These are phyloP conservation scores for Wickerhamiella lipophila DNA, from an alignment of 805 yeast genomes.

Conservation along the genomic window DNA sequence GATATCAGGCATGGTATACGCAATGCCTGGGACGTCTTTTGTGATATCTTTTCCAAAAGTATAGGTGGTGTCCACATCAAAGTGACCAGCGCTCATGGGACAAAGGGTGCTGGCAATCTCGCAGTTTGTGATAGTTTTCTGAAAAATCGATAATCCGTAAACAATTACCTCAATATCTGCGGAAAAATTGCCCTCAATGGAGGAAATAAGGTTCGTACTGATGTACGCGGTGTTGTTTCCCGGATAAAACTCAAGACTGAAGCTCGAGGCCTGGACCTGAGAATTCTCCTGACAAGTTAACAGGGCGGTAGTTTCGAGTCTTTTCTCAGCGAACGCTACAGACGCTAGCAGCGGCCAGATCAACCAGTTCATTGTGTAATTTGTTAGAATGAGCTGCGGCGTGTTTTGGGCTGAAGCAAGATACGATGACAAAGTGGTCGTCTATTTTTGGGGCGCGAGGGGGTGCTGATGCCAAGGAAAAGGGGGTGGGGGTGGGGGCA, in stretches of 20 bases:
- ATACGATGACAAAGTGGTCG: background rate
- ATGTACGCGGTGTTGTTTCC: slow-evolving; percentile 47
- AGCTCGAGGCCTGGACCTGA: slow-evolving; percentile 68
- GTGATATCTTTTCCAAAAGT: slow-evolving; percentile 31
- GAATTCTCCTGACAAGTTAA: slow-evolving; percentile 89
- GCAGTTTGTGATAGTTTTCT: slow-evolving; percentile 52
- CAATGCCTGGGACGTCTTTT: slow-evolving; percentile 60
- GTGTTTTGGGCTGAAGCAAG: slow-evolving; percentile 3
- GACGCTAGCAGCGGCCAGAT: slow-evolving; percentile 8
- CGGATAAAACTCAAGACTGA: slow-evolving; percentile 65
- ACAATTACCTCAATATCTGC: slow-evolving; percentile 58
- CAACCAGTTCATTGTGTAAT: background rate
- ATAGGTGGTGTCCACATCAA: slow-evolving; percentile 49
- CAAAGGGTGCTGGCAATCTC: slow-evolving; percentile 47
- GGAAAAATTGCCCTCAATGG: slow-evolving; percentile 56
- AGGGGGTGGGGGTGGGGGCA: no score
- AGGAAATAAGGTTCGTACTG: slow-evolving; percentile 65
- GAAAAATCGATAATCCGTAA: slow-evolving; percentile 62
- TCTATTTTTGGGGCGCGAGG: background rate
- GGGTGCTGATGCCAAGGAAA: background rate
- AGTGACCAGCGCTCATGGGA: slow-evolving; percentile 79
- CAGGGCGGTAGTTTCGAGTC: slow-evolving; percentile 46
- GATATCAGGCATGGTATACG: slow-evolving; percentile 83
- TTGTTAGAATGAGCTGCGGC: background rate
- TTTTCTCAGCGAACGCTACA: slow-evolving; percentile 24